Evolutionary conservation across 2,329 filamentous ascomycete species (phyloP), one percentile per base, ranked within the genome.

Genomic region (Botrytis pseudocinerea): DNA sequence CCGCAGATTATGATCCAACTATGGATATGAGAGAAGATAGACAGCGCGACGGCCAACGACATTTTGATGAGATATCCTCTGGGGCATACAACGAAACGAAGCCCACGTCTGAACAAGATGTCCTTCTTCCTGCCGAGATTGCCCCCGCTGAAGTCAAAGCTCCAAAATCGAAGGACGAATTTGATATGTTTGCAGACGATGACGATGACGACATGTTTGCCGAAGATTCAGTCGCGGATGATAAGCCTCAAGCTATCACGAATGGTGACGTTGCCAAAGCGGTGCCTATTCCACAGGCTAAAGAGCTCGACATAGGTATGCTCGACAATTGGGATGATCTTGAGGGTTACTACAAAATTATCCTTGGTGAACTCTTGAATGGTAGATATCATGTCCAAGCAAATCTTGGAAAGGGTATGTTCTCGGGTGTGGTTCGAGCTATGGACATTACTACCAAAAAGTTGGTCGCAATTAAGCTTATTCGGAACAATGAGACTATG

Each of bases 261-360:
- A 84, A 85, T 38, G 82, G 83, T 46, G 85, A 85, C 71, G 57
- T 71, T 46, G 85, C 86, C 32, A 85, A 85, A 61, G 84, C 86
- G 63, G 82, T 83, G 57, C 85, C 79, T 32, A 79, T 81, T 60
- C 79, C 78, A 40, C 75, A 85, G 81, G 86, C 85, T 77, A 84
- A 90, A 82, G 84, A 91, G 82, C 82, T 90, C 70, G 88, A 89
- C 80, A 90, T 90, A 75, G 93, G 91, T 75, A 93, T 95, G 82
- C 88, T 98, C 70, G 95, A 98, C 79, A 95, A 97, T 74, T 93
- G 91, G 91, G 95, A 97, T 80, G 96, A 98, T 80, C 90, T 92
- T 70, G 94, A 99, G 80, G 96, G 95, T 9, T 98, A 98, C 82
- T 99, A 98, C 86, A 97, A 96, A 82, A 91, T 98, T 73, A 94